Conservation (phyloP, 768 basidiomycete species). For the Calocera viscosa region DNA sequence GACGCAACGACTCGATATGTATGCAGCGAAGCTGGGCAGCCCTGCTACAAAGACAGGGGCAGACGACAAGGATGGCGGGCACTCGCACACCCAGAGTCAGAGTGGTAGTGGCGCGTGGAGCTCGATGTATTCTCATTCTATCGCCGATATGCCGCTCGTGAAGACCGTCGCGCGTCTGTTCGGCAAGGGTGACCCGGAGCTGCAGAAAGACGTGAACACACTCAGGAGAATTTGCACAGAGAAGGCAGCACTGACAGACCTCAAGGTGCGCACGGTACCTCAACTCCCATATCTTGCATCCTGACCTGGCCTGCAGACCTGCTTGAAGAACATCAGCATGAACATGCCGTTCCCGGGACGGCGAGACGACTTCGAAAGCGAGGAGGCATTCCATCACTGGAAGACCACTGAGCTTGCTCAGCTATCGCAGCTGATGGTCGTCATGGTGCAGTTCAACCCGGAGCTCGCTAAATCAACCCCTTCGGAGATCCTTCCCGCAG, state of each 20-base stretch:
- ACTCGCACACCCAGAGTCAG: not conserved
- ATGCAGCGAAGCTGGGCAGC: conserved; percentile 67
- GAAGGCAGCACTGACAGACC: conserved; percentile 75
- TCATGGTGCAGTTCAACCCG: conserved; percentile 76
- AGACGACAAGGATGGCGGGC: not conserved
- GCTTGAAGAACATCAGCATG: conserved; percentile 80
- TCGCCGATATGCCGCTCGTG: conserved; percentile 71
- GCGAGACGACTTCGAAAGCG: conserved; percentile 72
- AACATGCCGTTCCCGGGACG: conserved; percentile 73
- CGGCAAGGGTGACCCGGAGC: conserved; percentile 52
- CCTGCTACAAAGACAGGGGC: conserved; percentile 20
- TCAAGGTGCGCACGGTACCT: conserved; percentile 46
- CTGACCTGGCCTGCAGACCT: conserved; percentile 44
- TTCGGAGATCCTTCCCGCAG: conserved; percentile 36
- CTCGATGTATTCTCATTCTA: conserved; percentile 13
- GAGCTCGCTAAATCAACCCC: conserved; percentile 70
- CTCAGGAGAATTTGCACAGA: conserved; percentile 56
- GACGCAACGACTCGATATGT: conserved; percentile 65
- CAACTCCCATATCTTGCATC: conserved; percentile 14
- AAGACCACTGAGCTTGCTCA: conserved; percentile 65
- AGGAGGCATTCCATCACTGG: conserved; percentile 78
- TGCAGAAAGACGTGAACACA: conserved; percentile 63
- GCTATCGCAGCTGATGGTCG: conserved; percentile 76
- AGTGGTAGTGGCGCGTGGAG: not conserved
- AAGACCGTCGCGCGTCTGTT: conserved; percentile 57